Evolutionary conservation across 768 basidiomycete species (phyloP), one percentile per base, ranked within the genome.

Genomic region (Russula compacta): DNA sequence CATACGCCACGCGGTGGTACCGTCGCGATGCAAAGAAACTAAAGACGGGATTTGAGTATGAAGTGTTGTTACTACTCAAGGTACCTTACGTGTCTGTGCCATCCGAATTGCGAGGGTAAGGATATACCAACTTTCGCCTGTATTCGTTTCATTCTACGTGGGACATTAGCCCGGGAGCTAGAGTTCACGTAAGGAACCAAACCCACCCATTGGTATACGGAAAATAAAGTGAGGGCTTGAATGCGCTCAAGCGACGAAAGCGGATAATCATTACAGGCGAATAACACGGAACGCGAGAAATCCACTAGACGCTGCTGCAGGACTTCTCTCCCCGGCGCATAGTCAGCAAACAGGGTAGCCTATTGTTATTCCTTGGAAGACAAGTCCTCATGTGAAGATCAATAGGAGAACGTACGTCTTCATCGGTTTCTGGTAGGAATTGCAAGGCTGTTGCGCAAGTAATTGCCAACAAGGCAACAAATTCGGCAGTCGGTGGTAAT

Each of bases 11-110:
- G 58, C 48, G 14, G 59, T 64, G 19, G 53, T 32, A 24, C 68
- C 68, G 21, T 69, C 68, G 24, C 68, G 68, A 44, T 69, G 58
- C 66, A 69, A 62, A 1, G 59, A 63, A 19, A 69, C 68, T 69
- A 43, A 21, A 0, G 4, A 40, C 11, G 11, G 29, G 1, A 8
- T 33, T 47, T 58, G 8, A 64, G 47, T 10, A 3, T 40, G 40
- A 40, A n/a, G 17, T 5, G 7, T 10, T 8, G 33, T 21, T 40
- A 10, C 4, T 17, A 21, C 42, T 60, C 19, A 63, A 15, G 33
- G 19, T 36, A 19, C 32, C 64, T 24, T 62, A 69, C 68, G 56
- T 32, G 63, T 64, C 51, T 69, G 68, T 8, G 68, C 68, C 63
- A 65, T 67, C 15, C 68, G 67, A 51, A 68, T 67, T 7, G 68